A percentile compares a stretch with the other conserved stretches of the same genome.
These are phyloP conservation scores for Metschnikowia dekortorum DNA, from an alignment of 805 yeast genomes.

Conservation along the genomic window DNA sequence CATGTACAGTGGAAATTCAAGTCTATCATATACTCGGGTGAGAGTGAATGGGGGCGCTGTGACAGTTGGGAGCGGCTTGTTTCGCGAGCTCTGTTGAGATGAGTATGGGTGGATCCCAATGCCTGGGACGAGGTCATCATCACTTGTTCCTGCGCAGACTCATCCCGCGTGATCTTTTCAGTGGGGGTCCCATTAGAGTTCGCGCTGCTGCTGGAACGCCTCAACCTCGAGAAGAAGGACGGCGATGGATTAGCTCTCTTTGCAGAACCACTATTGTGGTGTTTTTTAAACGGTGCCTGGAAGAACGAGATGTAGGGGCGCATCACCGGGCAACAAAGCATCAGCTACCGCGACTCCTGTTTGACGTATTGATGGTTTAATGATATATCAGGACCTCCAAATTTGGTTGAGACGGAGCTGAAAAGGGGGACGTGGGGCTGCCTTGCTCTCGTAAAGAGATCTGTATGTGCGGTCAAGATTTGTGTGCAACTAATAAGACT, in stretches of 20 bases:
- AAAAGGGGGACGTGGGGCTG: not conserved
- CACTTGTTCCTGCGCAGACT: not conserved
- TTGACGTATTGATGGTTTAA: not conserved
- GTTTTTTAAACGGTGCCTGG: not conserved
- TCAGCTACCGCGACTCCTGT: not conserved
- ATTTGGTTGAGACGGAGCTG: not conserved
- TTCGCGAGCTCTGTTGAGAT: constrained; percentile 4
- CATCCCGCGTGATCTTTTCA: not conserved
- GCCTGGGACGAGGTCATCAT: constrained; percentile 10
- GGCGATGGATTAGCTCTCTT: not conserved
- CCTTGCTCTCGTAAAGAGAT: not conserved
- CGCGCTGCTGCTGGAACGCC: constrained; percentile 1
- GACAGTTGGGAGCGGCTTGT: not conserved
- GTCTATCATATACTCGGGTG: constrained; percentile 8
- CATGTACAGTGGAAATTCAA: constrained; percentile 3
- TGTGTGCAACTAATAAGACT: not conserved
- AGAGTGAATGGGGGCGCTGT: not conserved
- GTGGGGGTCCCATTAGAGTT: not conserved
- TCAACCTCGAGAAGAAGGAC: not conserved
- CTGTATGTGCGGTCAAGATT: not conserved
- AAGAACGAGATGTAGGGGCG: not conserved
- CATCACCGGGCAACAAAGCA: constrained; percentile 1
- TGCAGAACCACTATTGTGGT: not conserved
- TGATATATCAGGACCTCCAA: not conserved
- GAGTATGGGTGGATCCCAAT: constrained; percentile 2